Base-by-base conservation (phyloP, 768 basidiomycete genomes). In the Galerina sulciceps region DNA sequence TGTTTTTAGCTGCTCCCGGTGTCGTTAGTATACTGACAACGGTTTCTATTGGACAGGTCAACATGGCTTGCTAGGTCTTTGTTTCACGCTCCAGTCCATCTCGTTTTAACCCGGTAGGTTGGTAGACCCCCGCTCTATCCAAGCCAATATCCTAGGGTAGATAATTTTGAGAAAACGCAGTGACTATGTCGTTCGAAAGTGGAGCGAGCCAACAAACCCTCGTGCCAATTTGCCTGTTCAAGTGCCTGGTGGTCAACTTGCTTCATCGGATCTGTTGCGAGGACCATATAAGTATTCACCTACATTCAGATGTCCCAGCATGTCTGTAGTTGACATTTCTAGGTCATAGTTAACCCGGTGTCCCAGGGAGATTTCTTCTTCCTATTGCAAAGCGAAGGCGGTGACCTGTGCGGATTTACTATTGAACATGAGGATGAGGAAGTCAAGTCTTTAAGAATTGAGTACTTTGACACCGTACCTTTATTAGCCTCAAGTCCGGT, bases 381-480 rank as follows among this genome's bases (percentile, higher is more conserved):
- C 81, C 79, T 99, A n/a, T 77, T 99, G 45, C 97, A 99, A 82
- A 94, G 88, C 64, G 97, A 99, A 77, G 94, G 96, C 61, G 97
- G 97, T 0, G 97, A 99, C 70, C 74, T 99, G 37, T 98, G 90
- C 80, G 99, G 99, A 70, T 93, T 99, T 58, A 98, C 94, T 4
- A 97, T 99, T 67, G 96, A 99, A 62, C 95, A 99, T 66, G 91
- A 96, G 71, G 95, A 96, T 56, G 96, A 99, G 73, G 93, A 97
- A 74, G 97, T 99, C 42, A 86, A 81, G 66, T 76, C 93, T 3
- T 67, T 99, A 54, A 96, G 90, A 80, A 96, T 99, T 85, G 98
- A 99, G 78, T 99, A 98, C 80, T 99, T 99, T 75, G 97, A 99
- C 73, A 99, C 96, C 51, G 91, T 99, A 15, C 95, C 97, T 69